phyloP scores from a whole-genome alignment of 495 filamentous ascomycete species.

The Neurospora sp. region DNA sequence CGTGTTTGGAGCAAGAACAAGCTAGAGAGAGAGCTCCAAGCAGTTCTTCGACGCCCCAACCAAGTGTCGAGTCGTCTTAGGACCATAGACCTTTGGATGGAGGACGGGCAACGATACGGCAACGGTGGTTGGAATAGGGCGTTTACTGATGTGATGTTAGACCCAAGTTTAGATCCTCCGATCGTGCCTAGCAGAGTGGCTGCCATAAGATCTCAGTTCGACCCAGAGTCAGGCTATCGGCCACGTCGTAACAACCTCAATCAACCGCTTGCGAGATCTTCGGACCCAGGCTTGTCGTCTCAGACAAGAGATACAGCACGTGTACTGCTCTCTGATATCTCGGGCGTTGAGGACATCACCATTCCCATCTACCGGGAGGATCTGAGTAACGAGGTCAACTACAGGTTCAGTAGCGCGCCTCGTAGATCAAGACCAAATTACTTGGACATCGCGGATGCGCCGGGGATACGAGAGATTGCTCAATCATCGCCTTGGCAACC shows the following conservation, averaged over 20 bases:
- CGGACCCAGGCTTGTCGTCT: background rate
- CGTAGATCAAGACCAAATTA: background rate
- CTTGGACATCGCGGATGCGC: background rate
- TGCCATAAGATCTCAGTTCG: background rate
- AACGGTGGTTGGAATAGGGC: background rate
- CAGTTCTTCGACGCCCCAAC: background rate
- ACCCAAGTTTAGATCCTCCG: background rate
- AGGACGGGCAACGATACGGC: background rate
- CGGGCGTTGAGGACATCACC: background rate
- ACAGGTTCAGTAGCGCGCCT: background rate
- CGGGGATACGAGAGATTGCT: background rate
- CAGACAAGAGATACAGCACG: background rate
- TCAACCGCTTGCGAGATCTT: background rate
- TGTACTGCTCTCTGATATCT: background rate
- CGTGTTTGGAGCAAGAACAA: background rate
- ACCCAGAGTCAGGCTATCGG: background rate
- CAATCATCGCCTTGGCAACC: background rate
- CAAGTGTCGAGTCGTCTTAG: background rate
- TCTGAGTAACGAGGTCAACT: background rate
- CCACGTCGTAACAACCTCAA: background rate
- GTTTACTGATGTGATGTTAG: background rate
- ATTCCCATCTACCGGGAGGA: background rate
- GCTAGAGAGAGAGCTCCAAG: background rate
- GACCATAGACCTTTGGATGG: background rate
- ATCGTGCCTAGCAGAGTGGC: background rate